Conservation (phyloP, 2,329 filamentous ascomycete genomes). For the Colletotrichum truncatum region DNA sequence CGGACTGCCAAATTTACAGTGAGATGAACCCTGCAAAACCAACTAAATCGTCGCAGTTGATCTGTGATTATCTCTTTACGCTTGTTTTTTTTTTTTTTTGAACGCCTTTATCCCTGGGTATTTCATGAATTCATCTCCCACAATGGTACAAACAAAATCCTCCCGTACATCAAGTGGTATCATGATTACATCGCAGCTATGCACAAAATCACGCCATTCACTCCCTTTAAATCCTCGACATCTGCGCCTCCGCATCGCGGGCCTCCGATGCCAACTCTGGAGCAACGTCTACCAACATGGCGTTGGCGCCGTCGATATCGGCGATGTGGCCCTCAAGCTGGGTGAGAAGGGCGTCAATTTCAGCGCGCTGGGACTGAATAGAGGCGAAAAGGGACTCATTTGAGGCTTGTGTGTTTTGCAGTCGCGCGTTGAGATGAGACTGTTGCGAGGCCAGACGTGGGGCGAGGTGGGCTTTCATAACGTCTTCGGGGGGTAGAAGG, state of each 20-base stretch:
- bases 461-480: conserved; percentile 64
- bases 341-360: conserved; percentile 60
- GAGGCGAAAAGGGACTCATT: conserved; percentile 64
- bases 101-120: conserved; percentile 6
- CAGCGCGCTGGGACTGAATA: conserved; percentile 61
- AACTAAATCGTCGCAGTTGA: too few species aligned
- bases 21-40: too few species aligned
- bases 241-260: conserved; percentile 52
- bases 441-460: conserved; percentile 63
- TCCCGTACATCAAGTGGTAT: not conserved
- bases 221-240: conserved; percentile 37
- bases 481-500: conserved; percentile 59
- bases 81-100: not conserved
- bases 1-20: too few species aligned
- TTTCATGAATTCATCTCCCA: not conserved
- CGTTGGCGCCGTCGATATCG: conserved; percentile 64
- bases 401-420: conserved; percentile 65
- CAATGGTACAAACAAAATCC: not conserved
- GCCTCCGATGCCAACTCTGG: conserved; percentile 61
- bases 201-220: not conserved
- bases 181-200: not conserved
- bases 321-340: conserved; percentile 60
- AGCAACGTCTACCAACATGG: conserved; percentile 55
- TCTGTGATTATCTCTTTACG: not conserved
- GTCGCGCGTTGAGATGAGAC: conserved; percentile 63